A percentile compares a stretch with the other conserved stretches of the same genome.
These are phyloP conservation scores for Mycoemilia scoparia DNA, from an alignment of 192 early-diverging fungal species.

Conservation along the genomic window DNA sequence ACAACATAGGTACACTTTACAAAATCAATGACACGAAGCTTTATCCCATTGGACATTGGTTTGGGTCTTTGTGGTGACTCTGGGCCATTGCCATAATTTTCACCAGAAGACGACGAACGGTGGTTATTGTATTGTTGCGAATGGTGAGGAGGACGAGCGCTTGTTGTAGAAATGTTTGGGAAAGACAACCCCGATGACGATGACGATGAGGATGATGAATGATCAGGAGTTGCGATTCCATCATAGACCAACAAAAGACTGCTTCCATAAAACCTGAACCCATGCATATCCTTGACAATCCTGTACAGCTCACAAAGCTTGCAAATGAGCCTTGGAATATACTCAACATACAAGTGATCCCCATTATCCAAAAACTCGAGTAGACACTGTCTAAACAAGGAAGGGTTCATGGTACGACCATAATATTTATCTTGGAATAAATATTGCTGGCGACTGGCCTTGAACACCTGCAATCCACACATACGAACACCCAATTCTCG, in stretches of 20 bases:
- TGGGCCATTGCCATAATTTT: background rate
- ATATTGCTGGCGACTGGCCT: slow-evolving; percentile 47
- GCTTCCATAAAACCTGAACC: slow-evolving; percentile 81
- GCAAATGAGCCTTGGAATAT: slow-evolving; percentile 64
- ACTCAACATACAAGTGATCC: slow-evolving; percentile 41
- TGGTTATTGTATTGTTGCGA: too few relatives aligned
- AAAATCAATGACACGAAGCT: slow-evolving; percentile 94
- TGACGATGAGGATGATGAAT: too few relatives aligned
- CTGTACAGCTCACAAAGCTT: slow-evolving; percentile 56
- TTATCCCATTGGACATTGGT: slow-evolving; percentile 27
- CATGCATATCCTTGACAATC: slow-evolving; percentile 54
- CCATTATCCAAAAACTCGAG: slow-evolving; percentile 79
- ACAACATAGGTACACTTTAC: slow-evolving; percentile 64
- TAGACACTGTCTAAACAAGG: slow-evolving; percentile 60
- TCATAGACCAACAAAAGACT: slow-evolving; percentile 88
- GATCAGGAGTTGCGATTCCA: slow-evolving; percentile 28
- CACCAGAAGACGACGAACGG: background rate
- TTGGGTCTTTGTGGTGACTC: background rate
- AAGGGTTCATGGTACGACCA: slow-evolving; percentile 64
- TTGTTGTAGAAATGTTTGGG: too few relatives aligned
- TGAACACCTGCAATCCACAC: slow-evolving; percentile 97
- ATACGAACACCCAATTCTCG: slow-evolving; percentile 82
- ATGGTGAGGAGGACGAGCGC: too few relatives aligned
- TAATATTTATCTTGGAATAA: slow-evolving; percentile 91
- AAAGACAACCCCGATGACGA: too few relatives aligned